Evolutionary conservation across 257 asterid genomes (phyloP), one percentile per base, ranked within the genome.

Genomic region (Fraxinus pennsylvanica): DNA sequence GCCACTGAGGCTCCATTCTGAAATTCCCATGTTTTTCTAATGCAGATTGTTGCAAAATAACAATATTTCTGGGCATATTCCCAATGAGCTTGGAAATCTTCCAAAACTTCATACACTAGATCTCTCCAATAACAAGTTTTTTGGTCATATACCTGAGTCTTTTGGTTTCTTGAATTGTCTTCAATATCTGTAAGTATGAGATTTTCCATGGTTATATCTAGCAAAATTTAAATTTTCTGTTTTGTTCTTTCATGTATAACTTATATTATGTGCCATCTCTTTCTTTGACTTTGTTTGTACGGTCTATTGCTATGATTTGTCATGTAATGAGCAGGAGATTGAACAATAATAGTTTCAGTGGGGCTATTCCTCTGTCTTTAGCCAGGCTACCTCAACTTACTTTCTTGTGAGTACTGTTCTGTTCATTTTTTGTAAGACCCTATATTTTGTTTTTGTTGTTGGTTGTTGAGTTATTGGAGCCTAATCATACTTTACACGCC

Each of bases 261-360:
- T 39, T 10, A 39, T 39, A 39, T 39, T 39, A 39, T 39, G 45
- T 39, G 45, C 45, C 45, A 39, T 79, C 77, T 33, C 72, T 70
- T 76, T 74, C 82, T 80, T 79, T 85, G 80, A 80, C 86, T 72
- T 74, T 43, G 38, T 71, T 57, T 50, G 77, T 74, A 75, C 19
- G 83, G 83, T 86, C 83, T 83, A 82, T 82, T 82, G 43, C 10
- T 83, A 65, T 77, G 76, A 73, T n/a, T 82, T 92, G 90, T 87
- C 84, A 76, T 88, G 85, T 84, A 86, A 82, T 89, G 88, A 82
- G 38, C 76, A 95, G 99, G 90, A 89, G 99, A 85, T 89, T 95
- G 81, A 95, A 95, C 88, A 95, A 95, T 92, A 95, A 95, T 74
- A 91, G 91, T 89, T 89, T 95, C 74, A 87, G 90, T 90, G 99